Evolutionary conservation across 129 eudicot species (phyloP), one percentile per base, ranked within the genome.

Genomic region (Pseudognaphalium luteoalbum): DNA sequence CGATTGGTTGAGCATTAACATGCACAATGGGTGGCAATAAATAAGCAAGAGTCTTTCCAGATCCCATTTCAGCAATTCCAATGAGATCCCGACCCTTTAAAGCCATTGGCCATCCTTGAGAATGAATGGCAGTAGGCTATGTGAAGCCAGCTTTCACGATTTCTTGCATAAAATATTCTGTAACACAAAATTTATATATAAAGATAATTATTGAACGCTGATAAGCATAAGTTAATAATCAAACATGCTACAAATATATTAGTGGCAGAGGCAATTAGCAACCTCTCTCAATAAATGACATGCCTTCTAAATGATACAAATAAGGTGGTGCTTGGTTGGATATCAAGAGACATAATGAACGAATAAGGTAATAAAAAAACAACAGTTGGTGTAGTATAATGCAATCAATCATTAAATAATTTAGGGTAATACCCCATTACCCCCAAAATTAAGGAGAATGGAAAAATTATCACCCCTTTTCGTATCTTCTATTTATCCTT

Each of bases 51-150:
- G 99, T 95, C 93, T 95, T 95, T 68, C 99, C 99, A 5, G 99
- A 95, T 73, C 99, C 99, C 70, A 97, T 95, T 88, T 95, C 99
- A 30, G 99, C 99, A 73, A 95, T 87, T 76, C 99, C 99, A 83
- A 95, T 95, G 68, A 95, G 96, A 91, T 95, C 99, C 32, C 99
- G 88, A 19, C 99, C 99, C 86, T 95, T 95, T 81, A 95, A 81
- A 68, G 99, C 99, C 99, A 95, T 95, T 20, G 99, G 99, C 99
- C 99, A 95, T 75, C 99, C 99, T 84, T 95, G 99, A 83, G 99
- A 88, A 86, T 95, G 99, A 83, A 91, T 95, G 15, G 99, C 91
- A 34, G 99, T 95, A 66, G 99, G 99, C 76, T 95, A 97, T 78
- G 89, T 67, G 82, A 95, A 95, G 57, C 99, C 99, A 52, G 99